phyloP scores from a whole-genome alignment of 768 basidiomycete species.

The Tulasnella sp. region DNA sequence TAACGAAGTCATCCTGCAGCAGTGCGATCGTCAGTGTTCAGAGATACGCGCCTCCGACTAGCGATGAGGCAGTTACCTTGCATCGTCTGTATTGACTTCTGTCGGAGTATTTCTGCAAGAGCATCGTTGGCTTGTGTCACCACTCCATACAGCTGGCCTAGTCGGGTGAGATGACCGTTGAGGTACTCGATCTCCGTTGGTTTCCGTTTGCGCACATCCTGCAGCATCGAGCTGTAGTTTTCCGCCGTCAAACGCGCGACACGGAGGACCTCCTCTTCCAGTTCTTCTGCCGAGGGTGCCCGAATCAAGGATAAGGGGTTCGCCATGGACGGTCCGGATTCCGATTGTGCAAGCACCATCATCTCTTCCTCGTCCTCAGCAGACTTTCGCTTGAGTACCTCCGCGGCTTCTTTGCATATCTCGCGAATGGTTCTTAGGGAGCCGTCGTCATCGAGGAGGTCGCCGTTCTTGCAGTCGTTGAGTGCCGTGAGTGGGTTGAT shows the following conservation, averaged over 20 bases:
- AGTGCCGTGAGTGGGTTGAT: conserved; percentile 86
- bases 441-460: conserved; percentile 50
- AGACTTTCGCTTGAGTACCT: conserved; percentile 49
- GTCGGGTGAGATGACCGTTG: conserved; percentile 70
- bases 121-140: conserved; percentile 48
- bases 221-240: conserved; percentile 79
- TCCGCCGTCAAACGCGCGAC: conserved; percentile 56
- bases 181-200: conserved; percentile 77
- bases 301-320: conserved; percentile 37
- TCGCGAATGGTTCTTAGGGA: conserved; percentile 47
- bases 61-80: background rate
- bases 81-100: conserved; percentile 30
- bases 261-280: conserved; percentile 56
- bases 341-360: background rate
- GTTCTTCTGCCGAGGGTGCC: conserved; percentile 44
- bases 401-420: conserved; percentile 70
- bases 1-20: background rate
- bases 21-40: background rate
- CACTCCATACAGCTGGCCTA: conserved; percentile 58
- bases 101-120: conserved; percentile 37
- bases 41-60: background rate
- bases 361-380: conserved; percentile 31
- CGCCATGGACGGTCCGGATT: background rate
- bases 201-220: conserved; percentile 59
- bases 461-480: conserved; percentile 74